phyloP scores from a whole-genome alignment of 2,329 filamentous ascomycete species.

The Apiospora sp. region DNA sequence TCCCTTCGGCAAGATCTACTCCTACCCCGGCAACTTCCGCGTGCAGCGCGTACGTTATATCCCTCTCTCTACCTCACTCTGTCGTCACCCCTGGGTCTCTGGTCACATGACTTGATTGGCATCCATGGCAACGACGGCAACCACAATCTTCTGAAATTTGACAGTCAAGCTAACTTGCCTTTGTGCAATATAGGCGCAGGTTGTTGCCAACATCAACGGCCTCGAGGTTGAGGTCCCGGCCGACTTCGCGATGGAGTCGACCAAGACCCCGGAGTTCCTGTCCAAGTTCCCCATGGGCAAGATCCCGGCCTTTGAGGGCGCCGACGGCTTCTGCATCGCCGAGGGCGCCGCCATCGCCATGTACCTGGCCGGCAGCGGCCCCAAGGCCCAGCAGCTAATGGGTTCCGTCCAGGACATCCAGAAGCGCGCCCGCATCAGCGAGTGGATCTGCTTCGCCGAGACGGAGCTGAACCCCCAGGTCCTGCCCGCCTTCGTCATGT shows the following conservation, averaged over 20 bases:
- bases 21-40: conserved; percentile 48
- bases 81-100: too few relatives aligned
- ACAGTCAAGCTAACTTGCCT: background rate
- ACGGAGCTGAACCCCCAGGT: conserved; percentile 42
- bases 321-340: conserved; percentile 54
- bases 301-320: conserved; percentile 56
- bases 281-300: conserved; percentile 61
- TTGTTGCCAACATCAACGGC: conserved; percentile 48
- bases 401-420: conserved; percentile 46
- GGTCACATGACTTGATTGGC: background rate
- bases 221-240: conserved; percentile 44
- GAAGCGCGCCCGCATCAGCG: conserved; percentile 50
- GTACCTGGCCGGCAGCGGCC: conserved; percentile 55
- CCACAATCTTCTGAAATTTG: background rate
- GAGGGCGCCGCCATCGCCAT: conserved; percentile 57
- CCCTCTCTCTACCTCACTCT: background rate
- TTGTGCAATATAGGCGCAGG: conserved; percentile 39
- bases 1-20: conserved; percentile 49
- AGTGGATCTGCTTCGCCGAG: conserved; percentile 56
- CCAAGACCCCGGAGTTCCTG: conserved; percentile 53
- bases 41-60: conserved; percentile 43
- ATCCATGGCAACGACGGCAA: background rate
- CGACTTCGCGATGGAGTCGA: conserved; percentile 53
- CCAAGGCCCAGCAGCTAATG: conserved; percentile 52
- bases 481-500: conserved; percentile 37